Evolutionary conservation across 2,329 filamentous ascomycete genomes (phyloP), one percentile per base, ranked within the genome.

Genomic region (Aspergillus sp.): DNA sequence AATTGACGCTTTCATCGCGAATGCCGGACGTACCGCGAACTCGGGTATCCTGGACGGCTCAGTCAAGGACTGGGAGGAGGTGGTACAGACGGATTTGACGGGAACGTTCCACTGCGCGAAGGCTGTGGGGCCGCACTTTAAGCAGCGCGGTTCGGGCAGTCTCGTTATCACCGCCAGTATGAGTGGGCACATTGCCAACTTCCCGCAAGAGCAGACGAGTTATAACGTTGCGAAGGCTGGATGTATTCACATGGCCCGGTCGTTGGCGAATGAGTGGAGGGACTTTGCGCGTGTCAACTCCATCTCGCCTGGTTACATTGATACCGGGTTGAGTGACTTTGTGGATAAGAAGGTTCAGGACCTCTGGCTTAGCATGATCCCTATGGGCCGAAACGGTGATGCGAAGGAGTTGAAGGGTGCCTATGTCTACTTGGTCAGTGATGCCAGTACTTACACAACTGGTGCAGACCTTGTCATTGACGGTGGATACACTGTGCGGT

Each of bases 81-180:
- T 96, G 80, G 82, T 96, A 74, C 84, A 89, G 67, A 88, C 93
- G 69, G 96, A 97, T 76, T 82, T 96, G 66, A 95, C 87, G n/a
- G 93, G 92, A 12, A 87, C 84, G 27, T 90, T 91, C 77, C 86
- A 93, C 83, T 96, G 91, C 62, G 91, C 91, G 25, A 90, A 93
- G 79, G 91, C 91, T 19, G 90, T 91, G n/a, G 93, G 92, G 35
- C 83, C 87, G 55, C 89, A 95, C 76, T 88, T 88, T 82, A 86
- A 86, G 75, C 77, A 87, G 76, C 82, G 83, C 61, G 84, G 84
- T 66, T 86, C 79, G 11, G 87, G 87, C 50, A 84, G 81, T 60
- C 82, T 89, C 71, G 79, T 89, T 74, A 85, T 88, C 72, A 89
- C 87, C 40, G 81, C 86, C n/a, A 84, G 81, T 66, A 89, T 83